Conservation (phyloP, 2,329 filamentous ascomycete species). For the Bipolaris cookei region DNA sequence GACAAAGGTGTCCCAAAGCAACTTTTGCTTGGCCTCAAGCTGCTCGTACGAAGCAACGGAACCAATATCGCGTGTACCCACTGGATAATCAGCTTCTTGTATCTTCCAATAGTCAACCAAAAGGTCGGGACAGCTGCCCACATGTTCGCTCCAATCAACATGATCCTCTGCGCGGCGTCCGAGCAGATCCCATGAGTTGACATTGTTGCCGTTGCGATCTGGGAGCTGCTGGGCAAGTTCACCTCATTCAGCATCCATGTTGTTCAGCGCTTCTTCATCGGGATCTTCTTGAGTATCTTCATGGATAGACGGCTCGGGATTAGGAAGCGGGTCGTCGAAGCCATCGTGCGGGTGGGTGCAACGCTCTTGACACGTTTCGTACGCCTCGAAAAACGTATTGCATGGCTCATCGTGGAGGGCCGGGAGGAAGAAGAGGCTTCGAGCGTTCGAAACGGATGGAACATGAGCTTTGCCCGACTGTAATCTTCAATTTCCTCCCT, state of each 20-base stretch:
- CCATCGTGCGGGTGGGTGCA: no score
- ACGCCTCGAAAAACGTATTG: no score
- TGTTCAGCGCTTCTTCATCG: not conserved
- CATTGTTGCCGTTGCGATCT: not conserved
- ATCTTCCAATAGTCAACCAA: not conserved
- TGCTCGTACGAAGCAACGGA: not conserved
- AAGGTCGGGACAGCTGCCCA: not conserved
- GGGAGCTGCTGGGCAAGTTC: not conserved
- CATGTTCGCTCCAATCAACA: not conserved
- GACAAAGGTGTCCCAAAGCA: no score
- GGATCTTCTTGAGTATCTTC: not conserved
- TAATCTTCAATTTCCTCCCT: no score
- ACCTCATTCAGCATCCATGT: not conserved
- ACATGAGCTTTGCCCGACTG: no score
- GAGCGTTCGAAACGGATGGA: no score
- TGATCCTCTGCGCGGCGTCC: not conserved
- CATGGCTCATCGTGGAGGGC: no score
- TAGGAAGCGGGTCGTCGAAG: not conserved
- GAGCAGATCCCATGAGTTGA: not conserved
- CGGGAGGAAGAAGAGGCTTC: no score
- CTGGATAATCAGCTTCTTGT: not conserved
- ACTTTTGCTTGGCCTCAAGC: no score
- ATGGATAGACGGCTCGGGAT: not conserved
- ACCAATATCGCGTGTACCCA: not conserved
- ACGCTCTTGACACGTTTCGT: no score